Evolutionary conservation across 2,329 filamentous ascomycete species (phyloP), one percentile per base, ranked within the genome.

Genomic region (Epichloe scottii): DNA sequence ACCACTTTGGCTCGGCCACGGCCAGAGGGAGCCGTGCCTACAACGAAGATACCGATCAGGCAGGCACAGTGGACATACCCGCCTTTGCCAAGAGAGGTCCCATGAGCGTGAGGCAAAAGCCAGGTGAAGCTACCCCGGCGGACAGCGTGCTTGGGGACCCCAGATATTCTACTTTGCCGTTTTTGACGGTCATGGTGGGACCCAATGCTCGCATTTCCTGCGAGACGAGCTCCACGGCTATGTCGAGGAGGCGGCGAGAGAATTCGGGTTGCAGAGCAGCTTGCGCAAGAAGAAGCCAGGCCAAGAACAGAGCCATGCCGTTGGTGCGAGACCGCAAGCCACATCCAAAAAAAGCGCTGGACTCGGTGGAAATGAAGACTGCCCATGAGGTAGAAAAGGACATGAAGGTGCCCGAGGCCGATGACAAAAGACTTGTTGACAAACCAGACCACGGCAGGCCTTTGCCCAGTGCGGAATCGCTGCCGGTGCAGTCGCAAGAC

Each of bases 111-210:
- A 69, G 66, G 46, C 75, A 73, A 56, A 73, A 68, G 40, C 66
- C 69, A 23, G 78, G 73, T 55, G 81, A 81, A 67, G 82, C 78
- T 47, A 87, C 78, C 23, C 80, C 75, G 10, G 87, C 88, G 5
- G 86, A 87, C 52, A 86, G 84, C 56, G 81, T 86, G 2, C 86
- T 81, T 55, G 91, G 91, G 2, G 91, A 97, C 63, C 91, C 1
- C 91, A 97, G 64, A 84, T 97, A 35, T 98, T 98, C 68, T 98
- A 97, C 67, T 98, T 96, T 74, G 90, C 81, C 1, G 83, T 97
- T 1, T 98, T 97, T 62, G 93, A 98, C 67, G 93, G 93, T 3
- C 93, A 98, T 69, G 93, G 93, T 10, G 93, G 93, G 19, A 78
- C 74, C 19, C 87, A 95, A 65, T 97, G 93, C 66, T 89, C 89